Evolutionary conservation across 2,329 filamentous ascomycete species (phyloP).

Genomic region (Aspergillus floridensis): DNA sequence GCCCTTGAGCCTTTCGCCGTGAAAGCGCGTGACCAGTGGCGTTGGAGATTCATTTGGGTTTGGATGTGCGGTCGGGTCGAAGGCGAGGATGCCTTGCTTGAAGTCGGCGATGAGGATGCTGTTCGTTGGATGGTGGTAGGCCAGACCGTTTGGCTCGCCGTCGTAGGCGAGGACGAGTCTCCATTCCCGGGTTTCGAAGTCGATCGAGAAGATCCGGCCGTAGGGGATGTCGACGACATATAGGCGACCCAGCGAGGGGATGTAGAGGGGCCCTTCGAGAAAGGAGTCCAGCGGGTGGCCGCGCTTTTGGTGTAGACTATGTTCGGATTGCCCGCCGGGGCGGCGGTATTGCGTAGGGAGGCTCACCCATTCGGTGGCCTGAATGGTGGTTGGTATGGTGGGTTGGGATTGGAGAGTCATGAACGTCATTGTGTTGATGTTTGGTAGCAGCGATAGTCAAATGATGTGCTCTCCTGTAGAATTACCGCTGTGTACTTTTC

Average conservation of each 20-base stretch:
- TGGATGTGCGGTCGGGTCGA: neutral
- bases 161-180: neutral
- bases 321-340: neutral
- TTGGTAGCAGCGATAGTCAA: too few species aligned
- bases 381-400: neutral
- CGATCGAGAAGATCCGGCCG: neutral
- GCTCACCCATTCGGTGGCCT: neutral
- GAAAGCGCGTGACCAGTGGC: neutral
- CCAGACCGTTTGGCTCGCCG: neutral
- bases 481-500: too few species aligned
- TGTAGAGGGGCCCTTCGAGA: neutral
- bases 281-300: conserved; percentile 2
- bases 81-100: neutral
- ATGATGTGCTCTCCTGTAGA: too few species aligned
- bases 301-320: neutral
- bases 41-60: neutral
- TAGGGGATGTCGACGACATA: conserved; percentile 1
- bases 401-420: too few species aligned
- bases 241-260: neutral
- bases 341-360: neutral
- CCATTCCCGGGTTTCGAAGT: neutral
- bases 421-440: too few species aligned
- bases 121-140: neutral
- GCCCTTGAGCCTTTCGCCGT: neutral
- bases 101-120: neutral